A percentile compares a stretch with the other conserved stretches of the same genome.
These are phyloP conservation scores for Luffa aegyptiaca DNA, from an alignment of 306 rosid species.

Conservation along the genomic window DNA sequence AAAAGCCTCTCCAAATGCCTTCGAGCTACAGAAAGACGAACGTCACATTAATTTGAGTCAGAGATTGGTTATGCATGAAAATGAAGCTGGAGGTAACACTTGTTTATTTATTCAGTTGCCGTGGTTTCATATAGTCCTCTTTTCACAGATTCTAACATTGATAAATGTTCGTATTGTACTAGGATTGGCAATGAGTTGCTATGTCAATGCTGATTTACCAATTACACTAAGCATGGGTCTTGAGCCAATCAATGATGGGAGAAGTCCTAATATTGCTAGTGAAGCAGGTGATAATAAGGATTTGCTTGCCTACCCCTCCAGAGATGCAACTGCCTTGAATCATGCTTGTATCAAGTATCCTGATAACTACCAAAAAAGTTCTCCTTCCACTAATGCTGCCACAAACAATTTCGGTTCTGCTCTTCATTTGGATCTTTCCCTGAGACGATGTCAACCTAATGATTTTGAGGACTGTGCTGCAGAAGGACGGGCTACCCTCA, in stretches of 20 bases:
- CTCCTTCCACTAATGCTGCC: constrained; percentile 42
- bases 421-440: constrained; percentile 79
- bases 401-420: constrained; percentile 35
- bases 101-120: neutral
- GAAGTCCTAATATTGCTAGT: constrained; percentile 25
- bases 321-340: constrained; percentile 58
- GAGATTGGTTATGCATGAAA: constrained; percentile 24
- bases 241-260: constrained; percentile 28
- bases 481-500: constrained; percentile 51
- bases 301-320: constrained; percentile 37
- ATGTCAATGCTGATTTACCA: constrained; percentile 29
- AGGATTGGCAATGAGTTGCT: constrained; percentile 33
- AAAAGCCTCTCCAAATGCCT: constrained; percentile 29
- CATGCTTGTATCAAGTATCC: constrained; percentile 42
- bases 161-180: constrained; percentile 4
- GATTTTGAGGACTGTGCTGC: constrained; percentile 36
- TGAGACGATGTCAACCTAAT: constrained; percentile 51
- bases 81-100: constrained; percentile 44
- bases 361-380: constrained; percentile 25
- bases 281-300: constrained; percentile 50
- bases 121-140: constrained; percentile 6
- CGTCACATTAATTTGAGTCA: constrained; percentile 23
- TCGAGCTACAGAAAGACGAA: constrained; percentile 35
- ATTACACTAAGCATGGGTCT: constrained; percentile 28
- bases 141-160: constrained; percentile 20